Base-by-base conservation (phyloP, 2,329 filamentous ascomycete species). In the Hypoxylon rubiginosum region DNA sequence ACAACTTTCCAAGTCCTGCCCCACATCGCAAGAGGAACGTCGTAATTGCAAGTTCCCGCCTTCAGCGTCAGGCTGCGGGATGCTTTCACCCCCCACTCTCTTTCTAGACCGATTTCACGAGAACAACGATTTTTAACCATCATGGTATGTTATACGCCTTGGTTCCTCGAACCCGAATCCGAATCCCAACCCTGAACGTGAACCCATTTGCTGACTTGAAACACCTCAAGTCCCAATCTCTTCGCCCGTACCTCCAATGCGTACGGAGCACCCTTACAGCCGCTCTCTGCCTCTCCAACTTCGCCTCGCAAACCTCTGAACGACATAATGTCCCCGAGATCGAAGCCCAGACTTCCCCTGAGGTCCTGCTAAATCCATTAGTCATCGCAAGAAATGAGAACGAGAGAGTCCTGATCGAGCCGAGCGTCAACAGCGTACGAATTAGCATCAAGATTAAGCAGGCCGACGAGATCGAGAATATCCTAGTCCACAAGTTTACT, bases 361-460 rank as follows among this genome's bases (percentile, higher is more conserved):
- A 99, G 85, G 91, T 98, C 66, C 87, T 99, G 21, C 86, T 99
- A 66, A 97, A 96, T 76, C 94, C 95, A 17, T 84, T 99, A 70
- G 94, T 91, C 28, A 90, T 99, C 73, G 92, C 95, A 69, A 90
- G 96, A 70, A 99, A 99, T 82, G 94, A 98, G 82, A 97, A 97
- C 79, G 96, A 99, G 86, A 91, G 92, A 74, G 95, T 99, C 72
- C 85, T 97, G 67, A 97, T 98, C 78, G 95, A 98, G 83, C 94
- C 96, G 58, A 96, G 92, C 80, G 91, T 98, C 83, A 99, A 99
- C 87, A 97, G 92, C 73, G 92, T 99, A 73, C 91, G 96, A 73
- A 92, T 99, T 77, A 97, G 93, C 87, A 97, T 99, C 84, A 93
- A 95, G 85, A 97, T 99, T 82, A 99, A 99, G 84, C 96, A 99